Base-by-base conservation (phyloP, 257 asterid species). In the Ophiorrhiza pumila region DNA sequence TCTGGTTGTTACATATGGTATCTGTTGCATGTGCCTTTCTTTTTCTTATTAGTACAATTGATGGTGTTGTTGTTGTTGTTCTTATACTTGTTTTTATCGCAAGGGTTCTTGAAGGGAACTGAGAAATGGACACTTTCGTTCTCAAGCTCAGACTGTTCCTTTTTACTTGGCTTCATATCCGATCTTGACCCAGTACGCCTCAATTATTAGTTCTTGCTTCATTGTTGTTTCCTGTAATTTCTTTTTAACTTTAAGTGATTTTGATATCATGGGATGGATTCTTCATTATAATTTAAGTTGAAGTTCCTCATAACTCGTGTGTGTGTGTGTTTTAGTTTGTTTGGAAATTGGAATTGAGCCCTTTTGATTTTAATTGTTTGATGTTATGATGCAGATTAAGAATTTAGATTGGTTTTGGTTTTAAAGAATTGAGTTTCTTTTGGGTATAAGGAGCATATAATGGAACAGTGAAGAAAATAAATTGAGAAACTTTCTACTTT, bases 141-240 rank as follows among this genome's bases (percentile, higher is more conserved):
- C 76, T 77, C 79, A 86, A 83, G 78, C 74, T 83, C 76, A 86
- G 79, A 83, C 79, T 85, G 42, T 78, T 77, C 67, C 71, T 87
- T 32, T 83, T 85, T 73, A 78, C 87, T 58, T 81, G 82, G 83
- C 68, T 89, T 55, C 90, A 83, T 83, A 76, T 82, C 82, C 88
- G 90, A 83, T 85, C 91, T 82, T 83, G 73, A 43, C 83, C 80
- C 65, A 84, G 97, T 89, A 77, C 71, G 71, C 17, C 80, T 61
- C 20, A 10, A n/a, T 18, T 2, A 25, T 11, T 2, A 46, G n/a
- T n/a, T n/a, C n/a, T 34, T 60, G 13, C 47, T 56, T 22, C 18
- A 29, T 20, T 70, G 4, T 13, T 6, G 15, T 13, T 55, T 14
- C n/a, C 5, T 17, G n/a, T 43, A 22, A 7, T 66, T 47, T 1